Base-by-base conservation (phyloP, 192 early-diverging fungal genomes). In the Mortierella hygrophila region DNA sequence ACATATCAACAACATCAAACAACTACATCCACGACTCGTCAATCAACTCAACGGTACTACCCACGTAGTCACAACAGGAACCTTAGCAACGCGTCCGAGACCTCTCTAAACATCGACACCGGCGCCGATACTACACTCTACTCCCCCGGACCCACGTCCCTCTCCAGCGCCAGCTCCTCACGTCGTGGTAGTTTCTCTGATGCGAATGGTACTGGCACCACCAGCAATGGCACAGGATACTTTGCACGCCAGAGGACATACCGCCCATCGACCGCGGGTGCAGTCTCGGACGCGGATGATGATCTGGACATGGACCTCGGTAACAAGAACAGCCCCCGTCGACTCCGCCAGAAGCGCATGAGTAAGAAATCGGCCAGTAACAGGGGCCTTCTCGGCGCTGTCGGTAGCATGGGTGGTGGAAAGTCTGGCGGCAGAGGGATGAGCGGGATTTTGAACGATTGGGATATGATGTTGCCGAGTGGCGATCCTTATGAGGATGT, bases 51-150 rank as follows among this genome's bases (percentile, higher is more conserved):
- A 46, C 49, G 68, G 21, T 70, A 77, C 10, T 69, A 72, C 35
- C 74, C 69, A 4, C 75, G 74, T 47, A 70, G 26, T 41, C 81
- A 84, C 65, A 78, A 57, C 35, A 72, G 82, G 29, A 47, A 35
- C 6, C 77, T 70, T 21, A 84, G 82, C 68, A 84, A 84, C 26
- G 71, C 77, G 13, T 84, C 82, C 26, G 77, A 78, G 49, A 84
- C 72, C 6, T 84, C 82, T 6, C 68, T 84, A 8, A 84, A 63
- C 52, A 75, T 84, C 32, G 82, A 84, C 47, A 75, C 82, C 3
- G 47, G 42, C 3, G 35, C 78, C 16, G 26, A 47, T n/a, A 41
- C 21, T 0, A 49, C 49, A 15, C 23, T 54, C 32, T 84, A 79
- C 44, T 65, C 57, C 4, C 73, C 76, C 13, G 77, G 77, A 2